A percentile compares a stretch with the other conserved stretches of the same genome.
Conservation (phyloP, 2,329 filamentous ascomycete genomes). For the Ophiostoma piceae region DNA sequence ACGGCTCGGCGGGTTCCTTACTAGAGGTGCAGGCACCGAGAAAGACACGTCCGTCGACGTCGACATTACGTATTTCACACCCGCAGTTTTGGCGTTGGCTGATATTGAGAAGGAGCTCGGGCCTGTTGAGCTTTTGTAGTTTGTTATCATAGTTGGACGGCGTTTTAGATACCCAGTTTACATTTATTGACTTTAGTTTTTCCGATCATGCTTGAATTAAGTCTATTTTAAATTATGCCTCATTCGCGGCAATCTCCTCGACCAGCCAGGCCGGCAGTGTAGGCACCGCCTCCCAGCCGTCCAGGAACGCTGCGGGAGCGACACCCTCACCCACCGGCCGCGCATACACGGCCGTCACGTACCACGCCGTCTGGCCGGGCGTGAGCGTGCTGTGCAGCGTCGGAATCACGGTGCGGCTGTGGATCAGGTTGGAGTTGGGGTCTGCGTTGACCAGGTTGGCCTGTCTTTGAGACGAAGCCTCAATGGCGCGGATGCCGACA, state of each 20-base stretch:
- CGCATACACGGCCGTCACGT: constrained; percentile 66
- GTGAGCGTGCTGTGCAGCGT: constrained; percentile 59
- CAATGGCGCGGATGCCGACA: constrained; percentile 54
- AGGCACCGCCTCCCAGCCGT: background rate
- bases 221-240: background rate
- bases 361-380: constrained; percentile 57
- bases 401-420: constrained; percentile 66
- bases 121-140: background rate
- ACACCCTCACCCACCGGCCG: constrained; percentile 50
- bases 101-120: background rate
- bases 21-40: background rate
- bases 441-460: constrained; percentile 69
- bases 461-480: constrained; percentile 27
- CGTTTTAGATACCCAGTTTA: too few relatives aligned
- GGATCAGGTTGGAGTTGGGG: constrained; percentile 71
- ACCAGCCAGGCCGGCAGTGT: background rate
- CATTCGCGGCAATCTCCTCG: background rate
- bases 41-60: background rate
- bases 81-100: background rate
- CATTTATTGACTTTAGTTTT: too few relatives aligned
- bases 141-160: background rate
- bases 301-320: background rate
- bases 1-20: background rate
- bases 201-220: too few relatives aligned
- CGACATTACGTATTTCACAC: background rate